Percentiles rank a stretch among this genome's conserved stretches.
Evolutionary conservation across 495 filamentous ascomycete genomes (phyloP).

Genomic region (Patellaria atrata): DNA sequence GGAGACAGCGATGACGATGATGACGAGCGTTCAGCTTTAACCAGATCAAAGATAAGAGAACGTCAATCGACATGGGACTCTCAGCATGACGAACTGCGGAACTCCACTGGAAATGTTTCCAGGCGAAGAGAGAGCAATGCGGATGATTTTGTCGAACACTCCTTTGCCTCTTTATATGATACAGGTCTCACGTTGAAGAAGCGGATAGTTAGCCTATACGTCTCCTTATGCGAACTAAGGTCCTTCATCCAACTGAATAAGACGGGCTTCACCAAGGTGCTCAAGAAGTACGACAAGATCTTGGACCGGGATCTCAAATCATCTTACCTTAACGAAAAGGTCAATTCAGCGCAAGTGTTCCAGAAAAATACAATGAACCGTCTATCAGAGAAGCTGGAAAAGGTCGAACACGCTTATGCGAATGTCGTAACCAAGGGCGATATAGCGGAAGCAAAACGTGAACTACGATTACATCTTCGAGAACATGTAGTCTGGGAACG

Average conservation of each 20-base stretch:
- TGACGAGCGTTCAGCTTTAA: slow-evolving; percentile 45
- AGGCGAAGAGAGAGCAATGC: slow-evolving; percentile 40
- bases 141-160: slow-evolving; percentile 65
- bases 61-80: slow-evolving; percentile 20
- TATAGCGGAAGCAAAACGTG: slow-evolving; percentile 54
- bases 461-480: slow-evolving; percentile 77
- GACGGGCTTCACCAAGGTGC: slow-evolving; percentile 86
- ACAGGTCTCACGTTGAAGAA: slow-evolving; percentile 82
- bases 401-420: slow-evolving; percentile 68
- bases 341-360: slow-evolving; percentile 67
- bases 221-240: slow-evolving; percentile 87
- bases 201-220: slow-evolving; percentile 71
- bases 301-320: slow-evolving; percentile 62
- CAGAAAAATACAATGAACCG: slow-evolving; percentile 48
- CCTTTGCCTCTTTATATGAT: slow-evolving; percentile 55
- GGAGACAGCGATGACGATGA: slow-evolving; percentile 50
- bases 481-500: slow-evolving; percentile 99
- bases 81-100: slow-evolving; percentile 24
- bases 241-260: slow-evolving; percentile 93
- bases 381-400: slow-evolving; percentile 52
- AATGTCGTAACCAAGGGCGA: slow-evolving; percentile 70
- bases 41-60: slow-evolving; percentile 23
- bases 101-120: slow-evolving; percentile 40
- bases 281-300: slow-evolving; percentile 99
- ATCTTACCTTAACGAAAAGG: slow-evolving; percentile 56